phyloP scores from a whole-genome alignment of 148 eudicot genomes.

The Chenopodium berlandieri region DNA sequence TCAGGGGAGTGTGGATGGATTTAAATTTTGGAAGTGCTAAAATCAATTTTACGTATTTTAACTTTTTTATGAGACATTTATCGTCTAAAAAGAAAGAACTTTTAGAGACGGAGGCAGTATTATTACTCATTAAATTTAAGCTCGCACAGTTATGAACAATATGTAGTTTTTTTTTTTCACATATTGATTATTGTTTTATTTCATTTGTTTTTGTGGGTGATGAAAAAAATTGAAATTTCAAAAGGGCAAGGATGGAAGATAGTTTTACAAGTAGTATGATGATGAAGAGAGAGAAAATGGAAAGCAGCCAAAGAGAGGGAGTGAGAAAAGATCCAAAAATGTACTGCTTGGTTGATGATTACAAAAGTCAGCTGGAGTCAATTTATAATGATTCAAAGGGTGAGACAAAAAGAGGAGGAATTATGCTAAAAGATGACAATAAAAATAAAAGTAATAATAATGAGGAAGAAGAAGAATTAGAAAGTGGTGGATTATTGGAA shows the following conservation, averaged over 20 bases:
- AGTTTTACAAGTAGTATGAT: constrained; percentile 3
- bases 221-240: not conserved
- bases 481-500: constrained; percentile 4
- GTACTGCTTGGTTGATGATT: constrained; percentile 21
- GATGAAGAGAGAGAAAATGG: constrained; percentile 26
- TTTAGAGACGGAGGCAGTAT: too few relatives aligned
- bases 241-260: constrained; percentile 26
- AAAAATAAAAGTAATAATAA: not conserved
- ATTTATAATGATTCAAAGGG: constrained; percentile 22
- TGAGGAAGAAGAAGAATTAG: not conserved
- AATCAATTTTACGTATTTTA: not conserved
- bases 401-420: constrained; percentile 12
- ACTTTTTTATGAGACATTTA: too few relatives aligned
- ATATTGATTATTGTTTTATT: not conserved
- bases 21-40: not conserved
- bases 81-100: too few relatives aligned
- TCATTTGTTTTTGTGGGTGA: not conserved
- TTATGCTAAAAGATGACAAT: not conserved
- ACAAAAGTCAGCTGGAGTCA: constrained; percentile 31
- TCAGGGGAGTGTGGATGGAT: too few relatives aligned
- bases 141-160: too few relatives aligned
- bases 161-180: not conserved
- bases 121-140: too few relatives aligned
- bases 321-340: constrained; percentile 18
- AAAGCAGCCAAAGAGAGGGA: constrained; percentile 18